Conservation (phyloP, 495 filamentous ascomycete genomes). For the Trypethelium eluteriae region DNA sequence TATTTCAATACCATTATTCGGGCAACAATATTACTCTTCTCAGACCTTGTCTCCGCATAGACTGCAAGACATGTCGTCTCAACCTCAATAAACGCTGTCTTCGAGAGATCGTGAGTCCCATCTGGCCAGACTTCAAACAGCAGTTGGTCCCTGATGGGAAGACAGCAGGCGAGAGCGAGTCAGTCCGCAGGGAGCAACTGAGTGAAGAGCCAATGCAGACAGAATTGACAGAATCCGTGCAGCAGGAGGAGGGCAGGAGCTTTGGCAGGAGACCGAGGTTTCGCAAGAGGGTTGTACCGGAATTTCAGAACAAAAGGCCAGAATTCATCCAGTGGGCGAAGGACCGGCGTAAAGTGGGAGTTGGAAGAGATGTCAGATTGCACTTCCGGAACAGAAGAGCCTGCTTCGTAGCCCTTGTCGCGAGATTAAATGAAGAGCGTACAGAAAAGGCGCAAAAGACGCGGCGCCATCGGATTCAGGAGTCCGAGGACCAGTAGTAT, state of each 20-base stretch:
- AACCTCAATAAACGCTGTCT: not conserved
- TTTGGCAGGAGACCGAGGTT: not conserved
- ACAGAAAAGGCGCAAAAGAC: not conserved
- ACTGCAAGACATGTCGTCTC: not conserved
- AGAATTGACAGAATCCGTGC: not conserved
- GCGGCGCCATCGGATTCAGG: too few relatives aligned
- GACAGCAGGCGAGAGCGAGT: not conserved
- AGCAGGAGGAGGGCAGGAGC: not conserved
- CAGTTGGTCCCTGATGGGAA: not conserved
- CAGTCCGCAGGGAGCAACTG: not conserved
- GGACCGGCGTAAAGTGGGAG: not conserved
- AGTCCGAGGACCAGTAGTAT: not conserved
- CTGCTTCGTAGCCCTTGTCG: not conserved
- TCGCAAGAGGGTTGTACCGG: not conserved
- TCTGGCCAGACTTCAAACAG: not conserved
- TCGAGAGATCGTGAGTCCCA: not conserved
- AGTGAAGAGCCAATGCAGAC: not conserved
- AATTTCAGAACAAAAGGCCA: not conserved
- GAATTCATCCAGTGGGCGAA: not conserved
- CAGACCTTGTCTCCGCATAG: conserved; percentile 7
- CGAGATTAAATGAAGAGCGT: not conserved
- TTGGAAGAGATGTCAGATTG: not conserved
- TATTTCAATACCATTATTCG: not conserved
- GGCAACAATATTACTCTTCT: not conserved
- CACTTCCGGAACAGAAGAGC: not conserved